A percentile compares a stretch with the other conserved stretches of the same genome.
phyloP scores from a whole-genome alignment of 257 asterid species.

The Cordia subcordata region DNA sequence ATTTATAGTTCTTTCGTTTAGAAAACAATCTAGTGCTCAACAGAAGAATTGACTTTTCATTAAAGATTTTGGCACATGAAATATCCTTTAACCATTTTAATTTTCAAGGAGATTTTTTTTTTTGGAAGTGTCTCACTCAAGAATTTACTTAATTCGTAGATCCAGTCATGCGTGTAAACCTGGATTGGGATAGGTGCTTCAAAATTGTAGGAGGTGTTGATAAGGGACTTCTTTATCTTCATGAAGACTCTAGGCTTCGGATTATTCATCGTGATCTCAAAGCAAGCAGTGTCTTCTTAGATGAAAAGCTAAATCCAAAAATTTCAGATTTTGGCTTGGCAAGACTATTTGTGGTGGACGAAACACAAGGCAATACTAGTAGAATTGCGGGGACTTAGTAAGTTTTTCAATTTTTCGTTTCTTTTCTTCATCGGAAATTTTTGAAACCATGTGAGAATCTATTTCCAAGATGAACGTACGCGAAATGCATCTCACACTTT shows the following conservation, averaged over 20 bases:
- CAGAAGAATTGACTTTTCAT: no score
- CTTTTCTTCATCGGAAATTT: background rate
- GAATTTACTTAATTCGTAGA: background rate
- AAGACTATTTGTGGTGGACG: slow-evolving; percentile 10
- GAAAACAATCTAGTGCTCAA: no score
- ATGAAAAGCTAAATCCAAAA: background rate
- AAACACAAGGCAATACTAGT: slow-evolving; percentile 30
- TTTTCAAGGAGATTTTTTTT: background rate
- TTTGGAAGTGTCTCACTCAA: background rate
- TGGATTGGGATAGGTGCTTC: background rate
- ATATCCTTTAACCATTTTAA: background rate
- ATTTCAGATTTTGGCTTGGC: background rate
- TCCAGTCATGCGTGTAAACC: background rate
- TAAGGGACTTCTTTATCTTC: background rate
- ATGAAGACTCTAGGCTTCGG: background rate
- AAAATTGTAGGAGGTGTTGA: background rate
- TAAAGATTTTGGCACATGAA: background rate
- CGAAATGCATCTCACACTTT: background rate
- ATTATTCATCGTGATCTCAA: background rate
- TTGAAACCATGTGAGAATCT: no score
- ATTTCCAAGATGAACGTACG: background rate
- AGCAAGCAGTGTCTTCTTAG: background rate
- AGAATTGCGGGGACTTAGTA: slow-evolving; percentile 48
- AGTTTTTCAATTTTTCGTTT: slow-evolving; percentile 4
- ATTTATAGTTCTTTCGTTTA: no score